These are phyloP conservation scores for Gamarada debralockiae DNA, from an alignment of 495 filamentous ascomycete genomes.

Conservation along the genomic window DNA sequence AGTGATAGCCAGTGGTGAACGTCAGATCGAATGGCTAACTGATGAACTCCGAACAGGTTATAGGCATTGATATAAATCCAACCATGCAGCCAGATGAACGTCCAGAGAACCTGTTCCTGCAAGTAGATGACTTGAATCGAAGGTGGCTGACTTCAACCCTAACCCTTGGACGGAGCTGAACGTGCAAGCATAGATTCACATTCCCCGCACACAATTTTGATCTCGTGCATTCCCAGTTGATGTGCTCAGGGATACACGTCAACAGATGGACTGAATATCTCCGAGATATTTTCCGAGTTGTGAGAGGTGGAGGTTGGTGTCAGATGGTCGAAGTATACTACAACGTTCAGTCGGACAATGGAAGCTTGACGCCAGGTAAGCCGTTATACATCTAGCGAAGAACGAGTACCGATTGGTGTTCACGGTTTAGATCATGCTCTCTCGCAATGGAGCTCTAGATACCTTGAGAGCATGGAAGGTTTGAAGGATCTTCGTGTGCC, in stretches of 20 bases:
- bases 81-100: constrained; percentile 66
- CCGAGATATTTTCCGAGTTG: constrained; percentile 60
- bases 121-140: constrained; percentile 76
- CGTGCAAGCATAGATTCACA: constrained; percentile 50
- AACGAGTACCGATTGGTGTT: background rate
- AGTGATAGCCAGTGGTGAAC: background rate
- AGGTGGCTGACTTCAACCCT: constrained; percentile 33
- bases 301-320: constrained; percentile 70
- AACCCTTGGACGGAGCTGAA: constrained; percentile 19
- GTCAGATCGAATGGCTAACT: background rate
- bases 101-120: constrained; percentile 67
- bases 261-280: constrained; percentile 78
- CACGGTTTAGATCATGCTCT: constrained; percentile 56
- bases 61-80: constrained; percentile 76
- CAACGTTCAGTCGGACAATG: constrained; percentile 88
- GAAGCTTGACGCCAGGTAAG: constrained; percentile 62
- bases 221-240: constrained; percentile 81
- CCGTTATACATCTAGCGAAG: background rate
- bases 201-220: constrained; percentile 79
- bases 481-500: constrained; percentile 70
- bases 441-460: constrained; percentile 67
- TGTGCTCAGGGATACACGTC: constrained; percentile 72
- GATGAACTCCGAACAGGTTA: constrained; percentile 49
- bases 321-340: constrained; percentile 89
- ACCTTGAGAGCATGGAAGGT: constrained; percentile 60